phyloP scores from a whole-genome alignment of 2,329 filamentous ascomycete species.

The Juglanconis sp. region DNA sequence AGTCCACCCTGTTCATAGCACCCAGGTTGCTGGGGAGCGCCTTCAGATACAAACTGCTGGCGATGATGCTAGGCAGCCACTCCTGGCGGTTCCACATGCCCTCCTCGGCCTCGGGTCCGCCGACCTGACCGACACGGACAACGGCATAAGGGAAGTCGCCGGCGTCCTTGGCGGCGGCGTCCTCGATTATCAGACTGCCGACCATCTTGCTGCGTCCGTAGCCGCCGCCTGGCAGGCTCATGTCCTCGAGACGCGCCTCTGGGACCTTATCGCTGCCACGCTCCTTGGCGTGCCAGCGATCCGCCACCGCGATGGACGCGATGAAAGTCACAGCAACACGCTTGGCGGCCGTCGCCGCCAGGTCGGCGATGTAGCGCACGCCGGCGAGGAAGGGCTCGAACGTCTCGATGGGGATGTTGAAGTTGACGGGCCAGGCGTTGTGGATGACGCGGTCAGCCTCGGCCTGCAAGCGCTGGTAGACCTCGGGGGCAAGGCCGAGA shows the following conservation, averaged over 20 bases:
- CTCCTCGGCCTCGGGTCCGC: slow-evolving; percentile 31
- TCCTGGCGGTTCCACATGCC: slow-evolving; percentile 53
- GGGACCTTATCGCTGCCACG: slow-evolving; percentile 26
- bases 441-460: slow-evolving; percentile 43
- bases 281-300: slow-evolving; percentile 26
- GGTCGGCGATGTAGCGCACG: slow-evolving; percentile 45
- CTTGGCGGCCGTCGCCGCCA: slow-evolving; percentile 31
- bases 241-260: slow-evolving; percentile 32
- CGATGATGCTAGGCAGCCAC: slow-evolving; percentile 49
- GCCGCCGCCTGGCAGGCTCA: slow-evolving; percentile 27
- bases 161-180: slow-evolving; percentile 25
- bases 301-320: slow-evolving; percentile 35
- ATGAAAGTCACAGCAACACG: slow-evolving; percentile 37
- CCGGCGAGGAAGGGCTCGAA: slow-evolving; percentile 46
- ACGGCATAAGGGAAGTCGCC: slow-evolving; percentile 33
- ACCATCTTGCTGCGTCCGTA: slow-evolving; percentile 40
- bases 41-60: slow-evolving; percentile 43
- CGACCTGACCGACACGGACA: slow-evolving; percentile 43
- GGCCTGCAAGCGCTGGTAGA: slow-evolving; percentile 32
- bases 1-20: slow-evolving; percentile 41
- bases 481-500: slow-evolving; percentile 41
- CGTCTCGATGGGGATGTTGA: slow-evolving; percentile 42
- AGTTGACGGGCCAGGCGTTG: slow-evolving; percentile 46
- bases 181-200: slow-evolving; percentile 37
- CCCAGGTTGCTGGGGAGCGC: slow-evolving; percentile 43